Evolutionary conservation across 1,284 basidiomycete genomes (phyloP), one percentile per base, ranked within the genome.

Genomic region (Sporisorium exsertum): DNA sequence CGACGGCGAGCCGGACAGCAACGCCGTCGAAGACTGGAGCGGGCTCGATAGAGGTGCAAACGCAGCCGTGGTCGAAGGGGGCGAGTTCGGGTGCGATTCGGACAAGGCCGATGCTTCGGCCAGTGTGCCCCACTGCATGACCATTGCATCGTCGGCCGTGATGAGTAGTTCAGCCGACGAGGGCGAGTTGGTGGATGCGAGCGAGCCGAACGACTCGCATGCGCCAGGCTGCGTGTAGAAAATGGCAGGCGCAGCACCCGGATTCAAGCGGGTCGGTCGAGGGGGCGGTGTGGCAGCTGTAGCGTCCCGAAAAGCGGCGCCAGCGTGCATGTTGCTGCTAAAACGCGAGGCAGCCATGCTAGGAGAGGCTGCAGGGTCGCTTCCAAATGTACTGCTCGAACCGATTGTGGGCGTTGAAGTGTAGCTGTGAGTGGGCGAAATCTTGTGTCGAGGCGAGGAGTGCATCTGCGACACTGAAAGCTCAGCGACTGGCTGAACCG

Each of bases 71-170:
- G 22, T 22, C 7, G 60, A 52, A 3, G 55, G 35, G 8, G 35
- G 29, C 46, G 57, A 40, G 29, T 54, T 57, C 3, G 40, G 35
- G 12, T 29, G 53, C 10, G 27, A 15, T 18, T 57, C 55, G 8
- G 50, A 29, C 22, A n/a, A 16, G 0, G 35, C 49, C n/a, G 50
- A 13, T 12, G 24, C 27, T 35, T 74, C 72, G 13, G 72, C 72
- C 37, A 65, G 66, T 6, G 62, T 74, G 16, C 72, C 72, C 72
- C 72, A 74, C 32, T 59, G 54, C 66, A 69, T 55, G n/a, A 67
- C 27, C 9, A 55, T 27, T 1, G 46, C 56, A 10, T 72, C 64
- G 37, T 72, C 70, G 22, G 64, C 60, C 2, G 58, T 49, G 2
- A 47, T 67, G 3, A 72, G n/a, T 0, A 67, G 35, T 13, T 52